Conservation (phyloP, 139 green algal genomes). For the Cymbomonas tetramitiformis region DNA sequence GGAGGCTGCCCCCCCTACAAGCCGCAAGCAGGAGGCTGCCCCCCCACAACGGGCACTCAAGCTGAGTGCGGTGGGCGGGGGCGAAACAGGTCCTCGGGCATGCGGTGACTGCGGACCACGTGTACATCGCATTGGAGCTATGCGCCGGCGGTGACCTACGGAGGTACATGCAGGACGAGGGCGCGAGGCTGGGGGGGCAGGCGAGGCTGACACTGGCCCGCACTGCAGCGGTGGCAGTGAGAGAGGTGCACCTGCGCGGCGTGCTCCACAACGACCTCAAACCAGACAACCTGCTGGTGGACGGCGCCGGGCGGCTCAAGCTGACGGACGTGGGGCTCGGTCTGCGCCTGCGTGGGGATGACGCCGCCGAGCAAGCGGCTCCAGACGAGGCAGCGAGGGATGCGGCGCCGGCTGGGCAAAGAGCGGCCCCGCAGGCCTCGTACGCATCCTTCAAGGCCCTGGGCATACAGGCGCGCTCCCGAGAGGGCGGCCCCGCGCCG, state of each 20-base stretch:
- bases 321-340: constrained; percentile 48
- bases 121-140: constrained; percentile 17
- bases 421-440: not conserved
- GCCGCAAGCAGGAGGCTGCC: no score
- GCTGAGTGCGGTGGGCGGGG: no score
- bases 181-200: not conserved
- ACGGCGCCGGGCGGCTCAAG: constrained; percentile 51
- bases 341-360: not conserved
- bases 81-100: no score
- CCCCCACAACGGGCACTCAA: no score
- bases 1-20: no score
- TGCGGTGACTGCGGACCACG: no score
- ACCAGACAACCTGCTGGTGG: constrained; percentile 77
- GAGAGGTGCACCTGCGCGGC: constrained; percentile 7
- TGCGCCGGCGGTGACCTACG: constrained; percentile 8
- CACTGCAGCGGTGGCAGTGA: not conserved
- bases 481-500: no score
- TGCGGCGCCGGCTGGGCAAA: no score
- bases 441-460: no score
- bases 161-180: not conserved
- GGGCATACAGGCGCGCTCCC: no score
- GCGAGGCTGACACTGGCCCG: not conserved
- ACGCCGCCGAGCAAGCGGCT: no score
- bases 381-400: no score
- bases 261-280: constrained; percentile 69